Evolutionary conservation across 495 filamentous ascomycete genomes (phyloP).

Genomic region (Lentithecium fluviatile): DNA sequence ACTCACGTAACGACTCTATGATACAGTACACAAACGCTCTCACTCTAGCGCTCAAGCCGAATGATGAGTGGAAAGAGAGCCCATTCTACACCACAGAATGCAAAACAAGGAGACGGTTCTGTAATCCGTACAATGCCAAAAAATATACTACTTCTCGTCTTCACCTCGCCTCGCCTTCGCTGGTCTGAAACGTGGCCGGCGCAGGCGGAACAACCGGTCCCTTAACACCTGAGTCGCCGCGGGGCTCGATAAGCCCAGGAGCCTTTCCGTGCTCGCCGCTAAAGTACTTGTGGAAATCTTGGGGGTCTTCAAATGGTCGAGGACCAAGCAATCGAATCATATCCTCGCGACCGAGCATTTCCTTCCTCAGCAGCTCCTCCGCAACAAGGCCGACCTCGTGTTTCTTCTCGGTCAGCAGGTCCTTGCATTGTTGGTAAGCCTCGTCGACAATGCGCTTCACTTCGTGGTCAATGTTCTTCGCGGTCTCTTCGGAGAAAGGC

Average conservation of each 20-base stretch:
- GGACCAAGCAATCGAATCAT: slow-evolving; percentile 83
- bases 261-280: slow-evolving; percentile 39
- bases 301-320: slow-evolving; percentile 75
- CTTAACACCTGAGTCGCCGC: slow-evolving; percentile 29
- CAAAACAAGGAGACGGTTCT: not conserved
- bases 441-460: slow-evolving; percentile 86
- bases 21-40: slow-evolving; percentile 11
- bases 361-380: slow-evolving; percentile 88
- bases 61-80: slow-evolving; percentile 8
- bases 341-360: slow-evolving; percentile 86
- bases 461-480: slow-evolving; percentile 84
- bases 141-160: not conserved
- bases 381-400: slow-evolving; percentile 83
- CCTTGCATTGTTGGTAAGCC: slow-evolving; percentile 85
- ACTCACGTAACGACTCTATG: slow-evolving; percentile 2
- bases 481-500: slow-evolving; percentile 93
- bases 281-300: slow-evolving; percentile 94
- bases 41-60: not conserved
- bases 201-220: slow-evolving; percentile 31
- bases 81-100: not conserved
- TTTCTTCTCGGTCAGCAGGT: slow-evolving; percentile 81
- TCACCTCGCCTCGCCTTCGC: slow-evolving; percentile 11
- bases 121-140: not conserved
- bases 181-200: slow-evolving; percentile 15
- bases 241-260: slow-evolving; percentile 30